A percentile compares a stretch with the other conserved stretches of the same genome.
phyloP scores from a whole-genome alignment of 768 basidiomycete genomes.

The Antrodiella citrinella region DNA sequence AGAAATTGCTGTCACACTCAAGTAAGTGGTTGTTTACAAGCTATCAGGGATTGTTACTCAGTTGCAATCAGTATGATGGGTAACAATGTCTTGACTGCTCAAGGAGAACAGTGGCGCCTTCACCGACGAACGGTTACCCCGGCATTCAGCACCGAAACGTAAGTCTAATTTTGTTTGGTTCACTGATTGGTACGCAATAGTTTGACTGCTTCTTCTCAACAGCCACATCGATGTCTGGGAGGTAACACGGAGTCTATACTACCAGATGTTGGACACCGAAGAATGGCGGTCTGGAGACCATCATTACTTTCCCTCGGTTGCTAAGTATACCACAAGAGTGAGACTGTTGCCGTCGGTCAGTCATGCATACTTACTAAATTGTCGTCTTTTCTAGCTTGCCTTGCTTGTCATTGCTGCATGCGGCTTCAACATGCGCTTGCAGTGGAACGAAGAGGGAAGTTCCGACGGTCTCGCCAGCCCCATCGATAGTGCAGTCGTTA shows the following conservation, averaged over 20 bases:
- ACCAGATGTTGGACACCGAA: constrained; percentile 6
- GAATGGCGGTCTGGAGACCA: constrained; percentile 9
- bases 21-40: neutral
- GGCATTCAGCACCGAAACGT: neutral
- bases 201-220: no score
- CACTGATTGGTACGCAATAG: neutral
- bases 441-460: constrained; percentile 5
- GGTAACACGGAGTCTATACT: constrained; percentile 6
- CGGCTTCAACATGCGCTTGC: constrained; percentile 8
- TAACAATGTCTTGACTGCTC: neutral
- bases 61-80: neutral
- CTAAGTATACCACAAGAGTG: constrained; percentile 8
- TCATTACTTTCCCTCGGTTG: constrained; percentile 5
- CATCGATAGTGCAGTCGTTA: constrained; percentile 5
- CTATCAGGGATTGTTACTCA: neutral
- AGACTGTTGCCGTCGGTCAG: neutral
- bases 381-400: constrained; percentile 7
- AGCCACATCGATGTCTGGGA: constrained; percentile 10
- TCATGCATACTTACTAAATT: neutral
- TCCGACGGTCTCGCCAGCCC: neutral
- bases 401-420: constrained; percentile 8
- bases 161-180: neutral
- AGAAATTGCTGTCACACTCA: neutral
- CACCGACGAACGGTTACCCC: neutral
- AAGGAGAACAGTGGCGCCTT: neutral